Base-by-base conservation (phyloP, 495 filamentous ascomycete genomes). In the Penicillium chermesinum region DNA sequence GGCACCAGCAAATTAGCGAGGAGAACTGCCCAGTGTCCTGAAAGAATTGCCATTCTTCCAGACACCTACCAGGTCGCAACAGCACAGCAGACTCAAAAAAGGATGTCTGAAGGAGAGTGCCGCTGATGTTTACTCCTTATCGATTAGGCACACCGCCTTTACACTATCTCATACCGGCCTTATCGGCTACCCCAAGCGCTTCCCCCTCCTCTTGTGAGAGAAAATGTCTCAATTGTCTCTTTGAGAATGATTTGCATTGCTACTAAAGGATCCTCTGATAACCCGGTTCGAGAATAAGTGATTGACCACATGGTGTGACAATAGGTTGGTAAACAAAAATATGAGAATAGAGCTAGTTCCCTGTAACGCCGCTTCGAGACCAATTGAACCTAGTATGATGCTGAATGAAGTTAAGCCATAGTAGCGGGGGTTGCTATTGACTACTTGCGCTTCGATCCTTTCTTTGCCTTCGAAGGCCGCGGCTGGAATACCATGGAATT, bases 1-100 rank as follows among this genome's bases (percentile, higher is more conserved):
- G 87, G 86, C 21, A 95, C 80, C 17, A 97, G 67, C 13, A 87
- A 13, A 70, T 98, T 97, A 60, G 74, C 76, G 46, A 83, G 35
- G 18, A 64, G 7, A 41, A 57, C 58, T 25, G 58, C 53, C 67
- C 61, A 69, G 21, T 43, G 46, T 25, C 20, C 45, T 22, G 38
- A 38, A 13, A 60, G 25, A 13, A 49, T 33, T n/a, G 34, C 35
- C 66, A 71, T 66, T 37, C 15, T 63, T 32, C 20, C 45, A 48
- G 9, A 37, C 44, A 15, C 42, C 30, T 19, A 18, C 13, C 44
- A n/a, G 14, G 44, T 30, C 10, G 5, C 5, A 10, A 30, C 10
- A 30, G 5, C 25, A 30, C n/a, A 30, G 25, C 25, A 30, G n/a
- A n/a, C 10, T 30, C 5, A 30, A 30, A 30, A 30, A 10, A 30